Evolutionary conservation across 306 rosid genomes (phyloP), one percentile per base, ranked within the genome.

Genomic region (Rosa rugosa): DNA sequence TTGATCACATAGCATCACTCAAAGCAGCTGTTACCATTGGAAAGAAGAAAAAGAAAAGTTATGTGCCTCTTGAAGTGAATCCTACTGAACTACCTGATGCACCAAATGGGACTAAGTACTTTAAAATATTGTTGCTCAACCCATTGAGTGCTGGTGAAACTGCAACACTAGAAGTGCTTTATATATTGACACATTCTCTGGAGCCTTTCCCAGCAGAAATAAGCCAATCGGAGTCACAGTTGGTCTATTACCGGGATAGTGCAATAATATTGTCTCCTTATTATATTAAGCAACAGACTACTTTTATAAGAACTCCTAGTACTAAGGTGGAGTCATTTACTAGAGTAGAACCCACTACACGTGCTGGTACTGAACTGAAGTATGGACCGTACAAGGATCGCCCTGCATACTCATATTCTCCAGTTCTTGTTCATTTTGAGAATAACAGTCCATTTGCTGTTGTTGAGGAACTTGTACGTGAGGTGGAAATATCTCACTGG

Each of bases 401-500:
- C 0, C 12, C 88, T 45, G 86, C 96, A n/a, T 84, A 91, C 86
- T 90, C 97, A 13, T 95, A 91, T 88, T 86, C 91, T 27, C 99
- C 99, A 68, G 81, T 91, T 75, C 70, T 93, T 57, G 87, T 95
- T 80, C 99, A 95, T 88, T 90, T 95, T 90, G 99, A 95, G 84
- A 95, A 95, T 65, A 95, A 93, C 89, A 80, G 86, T 79, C 91
- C 98, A 80, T 95, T 93, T 79, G 91, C 97, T 47, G 90, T 90
- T 62, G 96, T 93, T 82, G 99, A 95, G 96, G 99, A 93, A 85
- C 94, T 95, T 59, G 97, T 90, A 75, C 99, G 98, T 2, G 99
- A 93, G 87, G 88, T 95, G 75, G 99, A 95, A 84, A 88, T 95
- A 87, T 95, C 99, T 87, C 99, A 95, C 82, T 92, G 99, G 99